These are phyloP conservation scores for Russula ochroleuca DNA, from an alignment of 768 basidiomycete genomes.

Conservation along the genomic window DNA sequence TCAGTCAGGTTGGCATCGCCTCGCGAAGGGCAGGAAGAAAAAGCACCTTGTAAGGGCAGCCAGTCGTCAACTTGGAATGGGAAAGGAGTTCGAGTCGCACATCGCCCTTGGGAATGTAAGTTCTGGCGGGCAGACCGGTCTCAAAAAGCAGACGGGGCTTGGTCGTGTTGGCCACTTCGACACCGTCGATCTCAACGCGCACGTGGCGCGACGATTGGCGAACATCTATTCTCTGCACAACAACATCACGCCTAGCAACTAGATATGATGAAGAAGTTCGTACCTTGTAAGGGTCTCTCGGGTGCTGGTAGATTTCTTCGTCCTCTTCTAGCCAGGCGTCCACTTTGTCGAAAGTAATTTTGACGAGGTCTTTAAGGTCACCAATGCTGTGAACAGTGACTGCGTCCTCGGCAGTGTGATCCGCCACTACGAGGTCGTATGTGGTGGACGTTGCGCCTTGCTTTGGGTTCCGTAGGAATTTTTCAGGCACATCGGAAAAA, in stretches of 20 bases:
- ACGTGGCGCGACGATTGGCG: conserved; percentile 58
- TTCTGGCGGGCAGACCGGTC: conserved; percentile 51
- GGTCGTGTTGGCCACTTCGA: conserved; percentile 56
- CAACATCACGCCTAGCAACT: not conserved
- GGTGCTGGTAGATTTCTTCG: conserved; percentile 55
- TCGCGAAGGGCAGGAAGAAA: not conserved
- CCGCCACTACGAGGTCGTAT: conserved; percentile 47
- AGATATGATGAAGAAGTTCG: not conserved
- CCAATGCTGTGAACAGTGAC: conserved; percentile 38
- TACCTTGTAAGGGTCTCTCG: conserved; percentile 69
- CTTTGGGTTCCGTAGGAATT: conserved; percentile 37
- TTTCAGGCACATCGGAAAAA: conserved; percentile 41
- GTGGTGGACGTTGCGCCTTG: conserved; percentile 35
- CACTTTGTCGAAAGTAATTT: conserved; percentile 46
- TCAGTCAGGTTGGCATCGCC: not conserved
- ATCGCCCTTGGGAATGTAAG: conserved; percentile 58
- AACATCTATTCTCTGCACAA: conserved; percentile 53
- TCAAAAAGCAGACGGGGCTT: conserved; percentile 55
- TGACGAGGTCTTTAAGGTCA: conserved; percentile 45
- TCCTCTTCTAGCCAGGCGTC: conserved; percentile 72
- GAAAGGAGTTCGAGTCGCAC: conserved; percentile 47
- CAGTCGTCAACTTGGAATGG: conserved; percentile 44
- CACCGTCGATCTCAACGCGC: conserved; percentile 55
- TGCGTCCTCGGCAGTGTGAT: conserved; percentile 39
- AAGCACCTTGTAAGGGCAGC: conserved; percentile 63